Base-by-base conservation (phyloP, 208 protist species). In the Tritrichomonas foetus region DNA sequence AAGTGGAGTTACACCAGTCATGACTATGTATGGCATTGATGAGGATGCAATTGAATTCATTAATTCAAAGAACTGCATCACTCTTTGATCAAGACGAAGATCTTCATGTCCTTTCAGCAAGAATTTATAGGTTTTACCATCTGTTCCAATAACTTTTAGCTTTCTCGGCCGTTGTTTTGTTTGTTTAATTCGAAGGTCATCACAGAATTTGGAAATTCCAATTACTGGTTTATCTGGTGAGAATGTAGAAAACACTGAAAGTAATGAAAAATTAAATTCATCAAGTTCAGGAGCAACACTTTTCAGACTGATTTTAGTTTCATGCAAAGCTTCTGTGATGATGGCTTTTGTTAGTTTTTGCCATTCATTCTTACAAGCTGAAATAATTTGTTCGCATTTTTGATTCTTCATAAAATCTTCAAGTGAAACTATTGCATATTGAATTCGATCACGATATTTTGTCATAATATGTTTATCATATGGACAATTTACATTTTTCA, bases 41-140 rank as follows among this genome's bases (percentile, higher is more conserved):
- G 16, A 57, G 20, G 44, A 36, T 57, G 47, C 33, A 89, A 89
- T 61, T 16, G 78, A 89, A 57, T 89, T 89, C 9, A 89, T 33
- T 0, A 89, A 20, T 53, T 89, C 78, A 49, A 93, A 93, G 41
- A 93, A 93, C 27, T 93, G 89, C 89, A 93, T 93, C 8, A 93
- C 55, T 36, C 89, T 9, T 39, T 93, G 55, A 72, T 93, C 89
- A 25, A 69, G 57, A n/a, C 57, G 3, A 41, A 93, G 39, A 33
- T 93, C 89, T 69, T 93, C 89, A 20, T 55, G 49, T 9, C 55
- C 50, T 93, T 93, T 93, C 2, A 93, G 36, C n/a, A 93, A 41
- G 57, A 72, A 93, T 30, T 93, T 64, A 39, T 72, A 93, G 44
- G 36, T 64, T 14, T 69, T 64, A 27, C 55, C 50, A 49, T 93